phyloP scores from a whole-genome alignment of 2,329 filamentous ascomycete genomes.

The Fusarium duplospermum region DNA sequence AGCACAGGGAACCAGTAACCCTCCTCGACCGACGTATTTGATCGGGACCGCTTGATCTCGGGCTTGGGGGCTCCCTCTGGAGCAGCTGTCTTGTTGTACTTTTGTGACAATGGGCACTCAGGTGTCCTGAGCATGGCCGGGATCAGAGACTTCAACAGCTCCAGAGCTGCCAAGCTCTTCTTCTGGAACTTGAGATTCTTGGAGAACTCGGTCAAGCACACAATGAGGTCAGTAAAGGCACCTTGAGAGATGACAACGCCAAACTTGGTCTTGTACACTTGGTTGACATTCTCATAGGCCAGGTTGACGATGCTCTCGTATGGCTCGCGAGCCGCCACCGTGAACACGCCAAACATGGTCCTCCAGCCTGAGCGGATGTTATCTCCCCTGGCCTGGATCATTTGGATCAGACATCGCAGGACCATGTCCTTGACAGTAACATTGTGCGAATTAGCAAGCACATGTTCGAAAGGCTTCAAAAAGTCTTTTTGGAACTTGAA shows the following conservation, averaged over 20 bases:
- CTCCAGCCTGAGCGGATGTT: conserved; percentile 99
- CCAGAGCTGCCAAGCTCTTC: conserved; percentile 95
- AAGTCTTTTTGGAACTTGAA: conserved; percentile 99
- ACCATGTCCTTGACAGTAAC: conserved; percentile 98
- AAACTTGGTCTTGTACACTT: conserved; percentile 95
- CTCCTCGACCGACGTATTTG: conserved; percentile 90
- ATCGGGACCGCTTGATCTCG: conserved; percentile 67
- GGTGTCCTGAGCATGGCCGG: conserved; percentile 95
- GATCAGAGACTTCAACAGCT: conserved; percentile 92
- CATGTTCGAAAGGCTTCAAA: conserved; percentile 96
- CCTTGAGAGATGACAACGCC: conserved; percentile 96
- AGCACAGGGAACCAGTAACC: conserved; percentile 99
- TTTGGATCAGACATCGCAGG: conserved; percentile 93
- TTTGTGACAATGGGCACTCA: conserved; percentile 88
- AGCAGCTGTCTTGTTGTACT: conserved; percentile 55
- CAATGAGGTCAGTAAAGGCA: conserved; percentile 94
- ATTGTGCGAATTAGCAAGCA: conserved; percentile 92
- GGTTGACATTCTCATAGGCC: conserved; percentile 95
- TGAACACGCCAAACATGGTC: conserved; percentile 99
- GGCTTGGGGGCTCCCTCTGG: conserved; percentile 59
- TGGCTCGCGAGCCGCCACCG: conserved; percentile 90
- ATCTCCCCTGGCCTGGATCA: conserved; percentile 97
- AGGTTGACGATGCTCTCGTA: conserved; percentile 97
- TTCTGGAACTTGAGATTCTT: conserved; percentile 99
- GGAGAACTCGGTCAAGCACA: conserved; percentile 97